Evolutionary conservation across 2,329 filamentous ascomycete genomes (phyloP).

Genomic region (Penicillium sp.): DNA sequence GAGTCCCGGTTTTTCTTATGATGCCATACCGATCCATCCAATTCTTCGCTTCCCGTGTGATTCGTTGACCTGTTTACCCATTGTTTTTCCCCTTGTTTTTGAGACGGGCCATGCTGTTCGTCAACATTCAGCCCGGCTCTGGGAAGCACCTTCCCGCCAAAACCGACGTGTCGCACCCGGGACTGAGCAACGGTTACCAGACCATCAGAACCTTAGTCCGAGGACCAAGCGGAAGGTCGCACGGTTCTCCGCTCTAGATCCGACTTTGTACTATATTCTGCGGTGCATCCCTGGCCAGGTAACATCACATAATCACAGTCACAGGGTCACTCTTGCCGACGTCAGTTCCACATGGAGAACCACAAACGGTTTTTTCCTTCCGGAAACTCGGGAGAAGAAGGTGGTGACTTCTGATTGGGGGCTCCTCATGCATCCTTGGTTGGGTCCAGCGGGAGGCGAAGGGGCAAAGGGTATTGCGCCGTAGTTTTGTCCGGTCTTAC

Average conservation of each 20-base stretch:
- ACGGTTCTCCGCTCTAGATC: neutral
- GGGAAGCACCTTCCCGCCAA: neutral
- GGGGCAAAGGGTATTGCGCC: constrained; percentile 3
- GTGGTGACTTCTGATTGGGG: constrained; percentile 1
- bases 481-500: neutral
- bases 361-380: neutral
- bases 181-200: neutral
- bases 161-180: neutral
- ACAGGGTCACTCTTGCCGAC: constrained; percentile 8
- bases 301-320: neutral
- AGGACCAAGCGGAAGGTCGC: neutral
- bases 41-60: neutral
- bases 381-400: constrained; percentile 3
- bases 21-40: constrained; percentile 13
- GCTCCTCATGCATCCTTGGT: neutral
- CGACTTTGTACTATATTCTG: neutral
- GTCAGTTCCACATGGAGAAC: constrained; percentile 30
- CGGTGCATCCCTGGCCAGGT: neutral
- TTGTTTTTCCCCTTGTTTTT: neutral
- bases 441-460: constrained; percentile 4
- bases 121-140: neutral
- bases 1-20: constrained; percentile 9
- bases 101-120: neutral
- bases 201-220: neutral
- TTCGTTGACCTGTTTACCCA: neutral